Base-by-base conservation (phyloP, 2,329 filamentous ascomycete species). In the Hymenoscyphus salicellus region DNA sequence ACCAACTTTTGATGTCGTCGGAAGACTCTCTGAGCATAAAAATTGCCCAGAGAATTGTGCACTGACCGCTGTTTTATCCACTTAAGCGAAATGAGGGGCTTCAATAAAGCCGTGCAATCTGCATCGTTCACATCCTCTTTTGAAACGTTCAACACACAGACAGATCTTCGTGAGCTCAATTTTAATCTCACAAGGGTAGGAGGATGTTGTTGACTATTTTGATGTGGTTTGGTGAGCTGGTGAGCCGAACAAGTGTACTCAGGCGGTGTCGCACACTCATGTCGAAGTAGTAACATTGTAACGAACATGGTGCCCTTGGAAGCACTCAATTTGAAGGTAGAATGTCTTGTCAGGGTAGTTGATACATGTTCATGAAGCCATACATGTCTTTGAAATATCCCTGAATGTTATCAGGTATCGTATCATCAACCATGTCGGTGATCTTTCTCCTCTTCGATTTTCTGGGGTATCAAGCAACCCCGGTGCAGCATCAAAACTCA, bases 391-490 rank as follows among this genome's bases (percentile, higher is more conserved):
- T 41, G 17, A 6, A 28, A 61, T 23, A 14, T 20, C 46, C 46
- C n/a, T 30, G 46, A n/a, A 41, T 55, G n/a, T 55, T 30, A n/a
- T 49, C 38, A 33, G 46, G 58, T 60, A 32, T 60, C 58, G 52
- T 41, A 55, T 55, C 28, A 32, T 36, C 10, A 61, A 32, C 60
- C 43, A 52, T 52, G 58, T 5, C 20, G 58, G 38, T 43, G 41
- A 52, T 33, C 38, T 60, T 30, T 49, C 30, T 8, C 46, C 46
- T 52, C 20, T 17, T 32, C 26, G 14, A 33, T 56, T 32, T 33
- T 55, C 43, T 55, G 30, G 46, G 46, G 60, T 56, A 55, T 30
- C 46, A 61, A 30, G 17, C 17, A 52, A 52, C 20, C 28, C 28
- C 7, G 46, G 43, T 55, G 38, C n/a, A 61, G 43, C 43, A 30